Conservation (phyloP, 805 yeast species). For the Wickerhamiella australiensis region DNA sequence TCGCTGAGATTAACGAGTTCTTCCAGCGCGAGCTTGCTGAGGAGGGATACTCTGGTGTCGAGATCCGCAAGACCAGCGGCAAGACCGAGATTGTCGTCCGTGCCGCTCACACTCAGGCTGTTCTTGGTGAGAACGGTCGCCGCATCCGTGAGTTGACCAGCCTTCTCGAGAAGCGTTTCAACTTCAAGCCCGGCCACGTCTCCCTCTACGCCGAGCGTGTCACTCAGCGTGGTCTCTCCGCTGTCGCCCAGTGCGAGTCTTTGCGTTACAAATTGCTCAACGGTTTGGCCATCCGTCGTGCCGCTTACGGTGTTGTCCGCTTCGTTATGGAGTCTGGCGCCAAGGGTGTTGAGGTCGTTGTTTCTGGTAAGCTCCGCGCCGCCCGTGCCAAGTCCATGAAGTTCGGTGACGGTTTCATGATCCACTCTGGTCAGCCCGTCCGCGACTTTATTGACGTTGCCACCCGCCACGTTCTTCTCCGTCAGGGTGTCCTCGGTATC, state of each 20-base stretch:
- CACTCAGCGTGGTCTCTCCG: constrained; percentile 98
- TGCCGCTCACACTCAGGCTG: constrained; percentile 98
- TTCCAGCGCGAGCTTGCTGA: constrained; percentile 99
- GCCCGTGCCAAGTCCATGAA: constrained; percentile 99
- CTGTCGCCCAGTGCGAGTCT: constrained; percentile 99
- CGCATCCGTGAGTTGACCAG: constrained; percentile 98
- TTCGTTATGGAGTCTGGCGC: constrained; percentile 99
- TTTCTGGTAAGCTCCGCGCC: constrained; percentile 99
- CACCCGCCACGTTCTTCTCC: constrained; percentile 97
- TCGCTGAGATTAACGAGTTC: constrained; percentile 99
- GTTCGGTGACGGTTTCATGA: constrained; percentile 99
- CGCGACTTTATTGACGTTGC: constrained; percentile 97
- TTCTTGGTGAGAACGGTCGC: constrained; percentile 99
- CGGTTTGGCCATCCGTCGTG: constrained; percentile 99
- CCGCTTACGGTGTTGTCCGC: constrained; percentile 99
- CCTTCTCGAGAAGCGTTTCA: constrained; percentile 97
- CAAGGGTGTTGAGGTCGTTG: constrained; percentile 99
- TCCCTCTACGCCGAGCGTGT: constrained; percentile 97
- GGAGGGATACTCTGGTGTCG: constrained; percentile 99
- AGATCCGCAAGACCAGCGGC: constrained; percentile 96
- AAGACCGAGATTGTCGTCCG: constrained; percentile 97
- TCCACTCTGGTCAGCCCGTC: constrained; percentile 99
- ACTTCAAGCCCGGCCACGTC: constrained; percentile 83
- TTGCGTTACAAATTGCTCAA: constrained; percentile 93
- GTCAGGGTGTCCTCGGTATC: constrained; percentile 99